Percentiles rank a stretch among this genome's conserved stretches.
These are phyloP conservation scores for Blastocystis sp. DNA, from an alignment of 352 stramenopile species.

Conservation along the genomic window DNA sequence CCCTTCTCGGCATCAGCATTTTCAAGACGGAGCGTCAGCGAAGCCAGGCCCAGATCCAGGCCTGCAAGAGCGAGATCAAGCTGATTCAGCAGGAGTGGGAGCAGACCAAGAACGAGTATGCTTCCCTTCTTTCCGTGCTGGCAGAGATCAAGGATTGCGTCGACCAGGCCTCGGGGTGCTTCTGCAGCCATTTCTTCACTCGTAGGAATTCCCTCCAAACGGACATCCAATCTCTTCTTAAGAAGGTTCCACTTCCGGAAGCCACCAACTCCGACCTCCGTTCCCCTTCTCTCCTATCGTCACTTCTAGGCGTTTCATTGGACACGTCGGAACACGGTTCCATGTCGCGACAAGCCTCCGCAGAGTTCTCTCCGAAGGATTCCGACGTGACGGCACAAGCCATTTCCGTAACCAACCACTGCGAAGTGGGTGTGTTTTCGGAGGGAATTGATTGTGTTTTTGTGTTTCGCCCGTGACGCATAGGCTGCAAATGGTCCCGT, in stretches of 20 bases:
- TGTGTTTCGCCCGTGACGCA: not conserved
- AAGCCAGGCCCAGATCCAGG: conserved; percentile 44
- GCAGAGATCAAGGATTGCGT: conserved; percentile 33
- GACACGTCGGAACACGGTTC: not conserved
- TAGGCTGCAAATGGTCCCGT: conserved; percentile 56
- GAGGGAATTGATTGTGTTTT: conserved; percentile 27
- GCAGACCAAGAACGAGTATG: conserved; percentile 1
- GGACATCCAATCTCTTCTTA: not conserved
- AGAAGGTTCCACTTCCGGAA: conserved; percentile 3
- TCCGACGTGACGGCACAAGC: not conserved
- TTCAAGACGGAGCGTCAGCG: conserved; percentile 65
- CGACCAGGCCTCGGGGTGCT: not conserved
- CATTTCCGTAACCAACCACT: not conserved
- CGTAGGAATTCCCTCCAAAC: conserved; percentile 4
- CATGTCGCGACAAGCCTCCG: conserved; percentile 4
- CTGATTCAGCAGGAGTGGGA: conserved; percentile 31
- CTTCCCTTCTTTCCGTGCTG: conserved; percentile 6
- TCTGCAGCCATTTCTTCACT: not conserved
- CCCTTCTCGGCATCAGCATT: conserved; percentile 55
- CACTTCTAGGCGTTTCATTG: not conserved
- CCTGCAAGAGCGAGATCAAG: conserved; percentile 29
- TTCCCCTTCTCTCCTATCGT: not conserved
- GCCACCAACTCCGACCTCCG: not conserved
- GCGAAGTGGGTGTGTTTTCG: conserved; percentile 55
- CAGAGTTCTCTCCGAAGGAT: not conserved